Evolutionary conservation across 208 protist genomes (phyloP).

Genomic region (Leishmania lainsoni): DNA sequence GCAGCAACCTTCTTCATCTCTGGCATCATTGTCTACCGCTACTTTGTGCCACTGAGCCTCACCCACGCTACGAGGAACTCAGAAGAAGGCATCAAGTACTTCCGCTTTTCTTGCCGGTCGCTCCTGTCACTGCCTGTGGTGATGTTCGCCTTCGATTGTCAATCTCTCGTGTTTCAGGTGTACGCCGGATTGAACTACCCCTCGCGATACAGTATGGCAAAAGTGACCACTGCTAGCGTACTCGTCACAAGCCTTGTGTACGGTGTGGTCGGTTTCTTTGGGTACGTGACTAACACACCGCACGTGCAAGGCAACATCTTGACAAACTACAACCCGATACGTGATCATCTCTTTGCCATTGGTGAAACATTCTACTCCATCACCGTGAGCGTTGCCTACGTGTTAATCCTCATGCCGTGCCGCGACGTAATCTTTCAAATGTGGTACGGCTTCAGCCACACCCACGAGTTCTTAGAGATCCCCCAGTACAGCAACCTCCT

Average conservation of each 20-base stretch:
- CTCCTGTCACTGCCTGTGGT: constrained; percentile 61
- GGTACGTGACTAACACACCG: constrained; percentile 52
- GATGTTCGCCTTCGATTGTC: constrained; percentile 81
- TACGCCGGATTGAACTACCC: constrained; percentile 40
- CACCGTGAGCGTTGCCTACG: constrained; percentile 64
- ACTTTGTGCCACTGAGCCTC: constrained; percentile 39
- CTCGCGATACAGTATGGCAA: constrained; percentile 45
- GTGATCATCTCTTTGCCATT: constrained; percentile 51
- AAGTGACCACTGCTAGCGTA: constrained; percentile 59
- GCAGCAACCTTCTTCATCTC: constrained; percentile 59
- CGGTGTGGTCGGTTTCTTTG: constrained; percentile 62
- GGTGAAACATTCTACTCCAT: constrained; percentile 54
- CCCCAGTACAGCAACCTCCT: constrained; percentile 39
- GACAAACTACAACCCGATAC: constrained; percentile 65
- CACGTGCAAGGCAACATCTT: constrained; percentile 73
- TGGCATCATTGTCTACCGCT: constrained; percentile 60
- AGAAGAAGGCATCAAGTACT: constrained; percentile 36
- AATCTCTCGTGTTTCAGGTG: constrained; percentile 72
- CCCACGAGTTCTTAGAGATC: constrained; percentile 40
- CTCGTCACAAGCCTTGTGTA: constrained; percentile 58
- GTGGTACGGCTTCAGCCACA: constrained; percentile 57
- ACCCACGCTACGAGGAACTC: neutral
- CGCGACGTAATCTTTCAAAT: constrained; percentile 65
- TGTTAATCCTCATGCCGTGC: constrained; percentile 65
- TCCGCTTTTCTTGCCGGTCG: constrained; percentile 39